Base-by-base conservation (phyloP, 169 alveolate genomes). In the Plasmodium ovale region DNA sequence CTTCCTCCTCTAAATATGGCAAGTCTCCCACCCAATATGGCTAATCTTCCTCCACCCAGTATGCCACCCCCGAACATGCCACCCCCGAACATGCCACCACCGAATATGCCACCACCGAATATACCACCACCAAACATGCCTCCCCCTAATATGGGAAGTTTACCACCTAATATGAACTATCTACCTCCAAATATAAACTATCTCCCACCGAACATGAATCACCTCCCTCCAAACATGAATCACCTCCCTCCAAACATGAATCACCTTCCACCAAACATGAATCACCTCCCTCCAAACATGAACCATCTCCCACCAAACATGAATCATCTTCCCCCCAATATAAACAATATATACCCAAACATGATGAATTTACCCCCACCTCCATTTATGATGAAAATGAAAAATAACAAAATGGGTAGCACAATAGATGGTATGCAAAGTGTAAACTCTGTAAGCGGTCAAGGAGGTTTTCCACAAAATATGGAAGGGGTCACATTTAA, bases 321-420 rank as follows among this genome's bases (percentile, higher is more conserved):
- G 71, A 25, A 29, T 10, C 7, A 9, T 29, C n/a, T 27, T 5
- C 71, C 49, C 0, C 71, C 71, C 10, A 65, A 65, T 23, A 65
- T 62, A 51, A 25, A 29, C 7, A 10, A 9, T 29, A 62, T 62
- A 62, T 62, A 3, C 39, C 79, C 79, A 0, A 65, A 82, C 37
- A 82, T 82, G 89, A 49, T 35, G 69, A 74, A 59, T 25, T 19
- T 74, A 25, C 88, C 88, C 14, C 88, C 88, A 2, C 88, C 88
- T 3, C 88, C 88, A 23, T 77, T 54, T 51, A 77, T 77, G 88
- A 77, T 77, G 88, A 72, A 72, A 72, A 54, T 72, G 87, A 77
- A 77, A 77, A 77, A 64, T 54, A 62, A 77, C 31, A 47, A 53
- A 54, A 77, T 77, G 49, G 44, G 29, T n/a, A 67, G 37, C 37